Percentiles rank a stretch among this genome's conserved stretches.
phyloP scores from a whole-genome alignment of 2,329 filamentous ascomycete genomes.

The Biscogniauxia mediterranea region DNA sequence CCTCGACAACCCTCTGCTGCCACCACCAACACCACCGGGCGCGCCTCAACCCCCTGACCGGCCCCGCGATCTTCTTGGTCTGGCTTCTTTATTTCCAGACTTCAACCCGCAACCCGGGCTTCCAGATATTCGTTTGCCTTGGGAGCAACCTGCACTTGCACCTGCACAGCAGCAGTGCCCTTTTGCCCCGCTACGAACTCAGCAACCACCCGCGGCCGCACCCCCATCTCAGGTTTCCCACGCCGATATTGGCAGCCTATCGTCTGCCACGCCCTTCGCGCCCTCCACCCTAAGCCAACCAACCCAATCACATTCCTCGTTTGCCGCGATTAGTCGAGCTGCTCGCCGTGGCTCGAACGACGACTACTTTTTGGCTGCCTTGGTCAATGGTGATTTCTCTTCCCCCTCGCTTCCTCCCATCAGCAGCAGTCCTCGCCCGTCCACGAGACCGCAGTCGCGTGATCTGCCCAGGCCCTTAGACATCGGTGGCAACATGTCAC shows the following conservation, averaged over 20 bases:
- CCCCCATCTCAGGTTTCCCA: constrained; percentile 3
- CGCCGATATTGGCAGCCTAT: background rate
- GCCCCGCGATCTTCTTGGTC: constrained; percentile 2
- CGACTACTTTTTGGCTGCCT: constrained; percentile 21
- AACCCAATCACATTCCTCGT: background rate
- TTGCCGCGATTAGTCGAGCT: background rate
- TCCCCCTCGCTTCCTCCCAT: constrained; percentile 31
- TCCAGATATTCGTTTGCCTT: background rate
- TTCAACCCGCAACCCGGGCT: background rate
- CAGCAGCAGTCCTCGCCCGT: constrained; percentile 22
- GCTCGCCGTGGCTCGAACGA: constrained; percentile 14
- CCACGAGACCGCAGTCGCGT: constrained; percentile 9
- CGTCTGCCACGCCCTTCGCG: constrained; percentile 4
- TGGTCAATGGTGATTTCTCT: constrained; percentile 28
- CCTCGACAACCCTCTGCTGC: background rate
- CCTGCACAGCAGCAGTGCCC: constrained; percentile 1
- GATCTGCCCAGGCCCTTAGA: constrained; percentile 17
- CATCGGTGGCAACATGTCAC: constrained; percentile 21
- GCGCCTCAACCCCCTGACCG: background rate
- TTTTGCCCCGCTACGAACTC: constrained; percentile 8
- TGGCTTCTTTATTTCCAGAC: background rate
- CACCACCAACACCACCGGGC: background rate
- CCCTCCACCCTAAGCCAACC: constrained; percentile 9
- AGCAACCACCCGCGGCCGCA: constrained; percentile 4
- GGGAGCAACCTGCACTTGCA: background rate